Evolutionary conservation across 129 eudicot genomes (phyloP), one percentile per base, ranked within the genome.

Genomic region (Artemisia argyi): DNA sequence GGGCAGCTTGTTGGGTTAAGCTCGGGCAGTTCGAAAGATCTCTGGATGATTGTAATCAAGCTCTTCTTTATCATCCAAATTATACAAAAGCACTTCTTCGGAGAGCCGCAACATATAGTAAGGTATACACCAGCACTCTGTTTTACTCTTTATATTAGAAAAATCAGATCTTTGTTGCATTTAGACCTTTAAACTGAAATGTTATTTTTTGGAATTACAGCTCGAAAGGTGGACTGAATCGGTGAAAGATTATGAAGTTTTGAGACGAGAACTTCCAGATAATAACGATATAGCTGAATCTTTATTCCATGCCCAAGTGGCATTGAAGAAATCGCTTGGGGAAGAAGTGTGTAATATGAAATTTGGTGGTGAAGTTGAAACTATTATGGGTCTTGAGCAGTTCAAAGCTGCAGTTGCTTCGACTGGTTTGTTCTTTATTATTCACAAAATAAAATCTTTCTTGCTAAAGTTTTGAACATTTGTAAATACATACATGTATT

Each of bases 1-100:
- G 99, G 66, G 99, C 99, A 35, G 96, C 96, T 73, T 95, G 99
- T 82, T 90, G 97, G 94, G 86, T 70, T 80, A 95, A 83, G 78
- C 97, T 95, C 35, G 91, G 91, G 44, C 73, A 68, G 61, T 95
- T 89, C 85, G 91, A 95, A 69, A 78, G 56, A 52, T 86, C 97
- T 71, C 75, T 90, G 44, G 91, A 86, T 67, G 99, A 95, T 69
- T 90, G 99, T 78, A 88, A 84, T 82, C 93, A 86, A 71, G 99
- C 97, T 15, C 99, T 95, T 72, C 82, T 78, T 20, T 66, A 86
- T 74, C 94, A 88, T 68, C 96, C 99, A 16, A 85, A 72, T 20
- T 90, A 95, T 77, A 79, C 83, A n/a, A 95, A 91, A 87, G 99
- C 99, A 39, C 89, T 95, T 65, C 90, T 86, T 35, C 78, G 97